A percentile compares a stretch with the other conserved stretches of the same genome.
phyloP scores from a whole-genome alignment of 2,329 filamentous ascomycete species.

The Trichophyton benhamiae region DNA sequence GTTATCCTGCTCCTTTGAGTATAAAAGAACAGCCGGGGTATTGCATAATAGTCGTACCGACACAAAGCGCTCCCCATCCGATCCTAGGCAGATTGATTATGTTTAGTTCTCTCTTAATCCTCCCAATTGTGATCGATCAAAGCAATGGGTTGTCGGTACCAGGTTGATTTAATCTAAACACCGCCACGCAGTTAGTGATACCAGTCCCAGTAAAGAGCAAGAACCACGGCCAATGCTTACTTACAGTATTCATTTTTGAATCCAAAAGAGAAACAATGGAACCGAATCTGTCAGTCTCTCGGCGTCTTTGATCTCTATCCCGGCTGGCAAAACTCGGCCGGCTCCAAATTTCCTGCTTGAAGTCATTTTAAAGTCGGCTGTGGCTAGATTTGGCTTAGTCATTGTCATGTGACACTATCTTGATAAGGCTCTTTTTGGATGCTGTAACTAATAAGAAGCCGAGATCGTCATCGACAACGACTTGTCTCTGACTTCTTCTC shows the following conservation, averaged over 20 bases:
- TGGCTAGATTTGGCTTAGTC: not conserved
- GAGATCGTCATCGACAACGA: no score
- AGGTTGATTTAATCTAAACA: conserved; percentile 45
- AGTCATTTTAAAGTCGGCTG: not conserved
- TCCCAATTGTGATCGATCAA: not conserved
- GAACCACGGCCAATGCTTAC: conserved; percentile 13
- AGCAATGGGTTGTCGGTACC: conserved; percentile 31
- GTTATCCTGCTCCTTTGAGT: conserved; percentile 7
- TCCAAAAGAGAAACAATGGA: not conserved
- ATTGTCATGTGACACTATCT: not conserved
- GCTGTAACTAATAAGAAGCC: not conserved
- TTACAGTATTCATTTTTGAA: conserved; percentile 41
- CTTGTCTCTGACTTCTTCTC: no score
- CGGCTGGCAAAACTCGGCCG: not conserved
- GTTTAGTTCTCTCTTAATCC: not conserved
- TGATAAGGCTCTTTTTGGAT: not conserved
- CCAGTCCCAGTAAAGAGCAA: not conserved
- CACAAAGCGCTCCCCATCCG: conserved; percentile 81
- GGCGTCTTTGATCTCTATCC: not conserved
- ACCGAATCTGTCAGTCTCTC: not conserved
- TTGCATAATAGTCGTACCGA: conserved; percentile 45
- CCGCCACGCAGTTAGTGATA: not conserved
- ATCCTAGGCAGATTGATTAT: conserved; percentile 44
- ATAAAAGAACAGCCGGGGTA: not conserved
- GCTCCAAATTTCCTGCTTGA: not conserved